Base-by-base conservation (phyloP, 2,329 filamentous ascomycete genomes). In the Sporothrix luriei region DNA sequence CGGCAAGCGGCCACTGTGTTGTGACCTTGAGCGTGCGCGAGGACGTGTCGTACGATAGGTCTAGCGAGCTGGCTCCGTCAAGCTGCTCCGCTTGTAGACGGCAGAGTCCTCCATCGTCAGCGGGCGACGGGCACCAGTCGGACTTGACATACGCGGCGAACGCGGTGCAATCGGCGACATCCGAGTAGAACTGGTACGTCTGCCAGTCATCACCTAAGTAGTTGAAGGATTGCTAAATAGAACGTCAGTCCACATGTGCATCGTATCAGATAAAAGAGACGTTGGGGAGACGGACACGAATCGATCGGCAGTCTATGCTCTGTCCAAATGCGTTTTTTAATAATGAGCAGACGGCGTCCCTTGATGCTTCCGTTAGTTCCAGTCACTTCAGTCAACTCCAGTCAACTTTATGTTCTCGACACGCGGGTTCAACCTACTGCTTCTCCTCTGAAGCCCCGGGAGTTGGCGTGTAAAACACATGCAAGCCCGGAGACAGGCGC, bases 401-500 rank as follows among this genome's bases (percentile, higher is more conserved):
- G 21, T 3, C 14, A 19, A 1, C 64, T 21, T 26, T 46, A 33
- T 9, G 19, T 14, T 26, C 13, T 14, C 4, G 1, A 4, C 40
- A 24, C 9, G 48, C 2, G 16, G 43, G 59, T 13, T 4, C 3
- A 38, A 59, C 71, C 65, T 61, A 72, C 72, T 57, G 46, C 21
- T 68, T 61, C 13, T 55, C 49, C 10, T 55, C 26, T 19, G 69
- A 49, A 13, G 26, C 29, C 6, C 66, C 48, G 21, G 38, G 33
- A n/a, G 57, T 0, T n/a, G 91, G 90, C 0, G 90, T 91, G 77
- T 90, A 93, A 75, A 91, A 91, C 33, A 93, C 82, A 81, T 97
- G 93, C 26, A 98, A 81, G 2, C 94, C 94, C 0, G 94, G 89
- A 1, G 92, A 88, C 16, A 93, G 79, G 70, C 91, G 87, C 66